phyloP scores from a whole-genome alignment of 2,329 filamentous ascomycete species.

The Gaeumannomyces sp. region DNA sequence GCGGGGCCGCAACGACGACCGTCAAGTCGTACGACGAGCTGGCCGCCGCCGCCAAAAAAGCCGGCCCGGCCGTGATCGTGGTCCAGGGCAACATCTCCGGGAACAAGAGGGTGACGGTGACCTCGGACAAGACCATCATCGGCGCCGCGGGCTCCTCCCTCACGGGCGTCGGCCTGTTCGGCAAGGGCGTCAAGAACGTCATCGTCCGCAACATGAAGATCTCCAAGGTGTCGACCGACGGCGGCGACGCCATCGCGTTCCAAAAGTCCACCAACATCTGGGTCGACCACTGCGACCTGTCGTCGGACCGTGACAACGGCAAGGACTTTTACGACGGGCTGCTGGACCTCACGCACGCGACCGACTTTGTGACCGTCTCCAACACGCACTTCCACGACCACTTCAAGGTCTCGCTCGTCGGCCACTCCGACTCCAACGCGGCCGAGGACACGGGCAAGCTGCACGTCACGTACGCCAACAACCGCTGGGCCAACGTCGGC shows the following conservation, averaged over 20 bases:
- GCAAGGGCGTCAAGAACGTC: slow-evolving; percentile 52
- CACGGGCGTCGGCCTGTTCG: slow-evolving; percentile 43
- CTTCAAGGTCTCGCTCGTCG: slow-evolving; percentile 51
- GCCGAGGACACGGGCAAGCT: slow-evolving; percentile 55
- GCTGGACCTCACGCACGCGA: slow-evolving; percentile 55
- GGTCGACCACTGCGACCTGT: slow-evolving; percentile 63
- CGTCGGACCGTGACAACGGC: slow-evolving; percentile 49
- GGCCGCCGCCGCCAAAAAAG: slow-evolving; percentile 40
- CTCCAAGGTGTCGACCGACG: slow-evolving; percentile 45
- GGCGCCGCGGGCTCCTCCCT: slow-evolving; percentile 33
- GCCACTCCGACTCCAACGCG: slow-evolving; percentile 53
- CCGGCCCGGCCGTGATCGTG: slow-evolving; percentile 38
- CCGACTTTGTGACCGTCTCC: slow-evolving; percentile 52
- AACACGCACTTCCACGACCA: slow-evolving; percentile 42
- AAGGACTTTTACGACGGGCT: slow-evolving; percentile 69
- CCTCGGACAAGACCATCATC: slow-evolving; percentile 45
- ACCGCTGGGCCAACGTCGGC: slow-evolving; percentile 59
- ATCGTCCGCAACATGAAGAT: slow-evolving; percentile 58
- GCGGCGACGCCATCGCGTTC: slow-evolving; percentile 55
- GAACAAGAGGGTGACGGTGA: slow-evolving; percentile 36
- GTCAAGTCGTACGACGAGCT: slow-evolving; percentile 45
- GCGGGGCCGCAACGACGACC: slow-evolving; percentile 46
- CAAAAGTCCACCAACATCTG: slow-evolving; percentile 53
- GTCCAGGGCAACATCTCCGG: slow-evolving; percentile 38
- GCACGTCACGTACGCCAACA: slow-evolving; percentile 59